Base-by-base conservation (phyloP, 495 filamentous ascomycete species). In the Ramalina peruviana region DNA sequence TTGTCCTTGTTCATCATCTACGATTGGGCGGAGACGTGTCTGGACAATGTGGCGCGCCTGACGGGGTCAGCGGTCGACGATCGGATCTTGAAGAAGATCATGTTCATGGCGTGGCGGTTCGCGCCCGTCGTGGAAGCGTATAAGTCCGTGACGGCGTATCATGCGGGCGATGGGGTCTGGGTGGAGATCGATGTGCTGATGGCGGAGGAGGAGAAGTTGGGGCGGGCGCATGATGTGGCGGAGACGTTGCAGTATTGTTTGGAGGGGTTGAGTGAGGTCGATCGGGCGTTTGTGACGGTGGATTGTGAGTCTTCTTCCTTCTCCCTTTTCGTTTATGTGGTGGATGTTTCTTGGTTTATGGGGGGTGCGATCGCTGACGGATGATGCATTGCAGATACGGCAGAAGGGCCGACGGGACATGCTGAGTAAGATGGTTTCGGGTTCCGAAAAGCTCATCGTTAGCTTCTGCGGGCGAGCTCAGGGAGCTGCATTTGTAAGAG, bases 81-180 rank as follows among this genome's bases (percentile, higher is more conserved):
- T 0, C 82, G 83, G 44, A 80, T 94, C 54, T 73, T 87, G 36
- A 93, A 89, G 58, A 78, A 94, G 13, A 65, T 94, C 10, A 72
- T 93, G 0, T 96, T 94, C 66, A 72, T 93, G 50, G 88, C 87
- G 1, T 94, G 94, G 87, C 79, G 89, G 3, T 96, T 96, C 61
- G 88, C 87, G 21, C 85, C 84, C 44, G 82, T 83, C 4, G 88
- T 96, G 46, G 80, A 79, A 56, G 83, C 88, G 55, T 92, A 94
- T 26, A 88, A 94, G 58, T 81, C 85, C 15, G 62, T 96, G 15
- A 81, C 88, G 49, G 88, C 88, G 0, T 96, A 96, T 59, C 87
- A 94, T 58, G 76, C 82, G 0, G 88, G 89, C 3, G 88, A 96
- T 57, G 84, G 88, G 59, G 72, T 96, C 12, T 92, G 86, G 57